phyloP scores from a whole-genome alignment of 2,329 filamentous ascomycete species.

The Coniella lustricola region DNA sequence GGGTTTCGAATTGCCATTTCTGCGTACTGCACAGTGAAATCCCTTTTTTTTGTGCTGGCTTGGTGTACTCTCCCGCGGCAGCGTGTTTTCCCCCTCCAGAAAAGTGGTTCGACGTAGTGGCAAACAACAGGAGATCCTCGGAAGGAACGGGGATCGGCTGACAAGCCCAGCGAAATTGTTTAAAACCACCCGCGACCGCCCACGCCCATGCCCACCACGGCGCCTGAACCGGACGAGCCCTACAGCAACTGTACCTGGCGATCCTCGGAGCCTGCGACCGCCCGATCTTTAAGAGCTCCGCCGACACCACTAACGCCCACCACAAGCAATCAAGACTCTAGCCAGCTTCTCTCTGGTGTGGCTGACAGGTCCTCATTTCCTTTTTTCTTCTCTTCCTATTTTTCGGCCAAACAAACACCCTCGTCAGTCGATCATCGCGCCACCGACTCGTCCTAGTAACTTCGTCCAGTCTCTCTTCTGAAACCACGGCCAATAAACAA shows the following conservation, averaged over 20 bases:
- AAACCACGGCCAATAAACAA: too few relatives aligned
- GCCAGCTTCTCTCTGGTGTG: slow-evolving; percentile 20
- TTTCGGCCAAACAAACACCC: too few relatives aligned
- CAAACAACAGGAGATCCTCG: slow-evolving; percentile 16
- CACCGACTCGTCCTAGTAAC: too few relatives aligned
- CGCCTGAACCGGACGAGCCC: background rate
- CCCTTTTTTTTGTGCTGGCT: background rate
- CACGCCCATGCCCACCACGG: slow-evolving; percentile 6
- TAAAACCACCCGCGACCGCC: too few relatives aligned
- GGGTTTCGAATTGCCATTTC: too few relatives aligned
- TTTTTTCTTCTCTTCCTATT: too few relatives aligned
- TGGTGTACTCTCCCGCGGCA: background rate
- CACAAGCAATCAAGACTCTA: background rate
- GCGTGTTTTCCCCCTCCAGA: background rate
- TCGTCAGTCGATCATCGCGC: too few relatives aligned
- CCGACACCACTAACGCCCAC: background rate
- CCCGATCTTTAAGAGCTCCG: background rate
- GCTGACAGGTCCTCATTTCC: too few relatives aligned
- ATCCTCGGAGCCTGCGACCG: background rate
- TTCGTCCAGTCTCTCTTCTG: too few relatives aligned
- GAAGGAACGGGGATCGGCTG: slow-evolving; percentile 12
- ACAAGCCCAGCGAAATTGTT: slow-evolving; percentile 14
- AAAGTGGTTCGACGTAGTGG: slow-evolving; percentile 17
- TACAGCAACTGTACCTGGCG: background rate
- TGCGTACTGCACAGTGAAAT: too few relatives aligned